phyloP scores from a whole-genome alignment of 225 moss, liverwort and hornwort genomes.

The Pleurozium schreberi region DNA sequence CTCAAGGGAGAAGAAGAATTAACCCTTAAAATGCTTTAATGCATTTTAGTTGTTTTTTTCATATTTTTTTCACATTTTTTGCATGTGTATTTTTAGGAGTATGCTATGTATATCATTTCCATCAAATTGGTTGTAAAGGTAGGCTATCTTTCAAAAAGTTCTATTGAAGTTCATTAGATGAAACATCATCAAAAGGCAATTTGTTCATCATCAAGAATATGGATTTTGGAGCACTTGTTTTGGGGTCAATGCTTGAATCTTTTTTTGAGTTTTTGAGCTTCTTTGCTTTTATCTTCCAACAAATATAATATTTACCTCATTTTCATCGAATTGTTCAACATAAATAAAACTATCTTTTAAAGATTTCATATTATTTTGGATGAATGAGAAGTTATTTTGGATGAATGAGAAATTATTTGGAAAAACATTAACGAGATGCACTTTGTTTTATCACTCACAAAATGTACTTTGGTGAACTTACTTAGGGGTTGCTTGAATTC shows the following conservation, averaged over 20 bases:
- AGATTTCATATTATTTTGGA: background rate
- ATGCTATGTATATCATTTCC: background rate
- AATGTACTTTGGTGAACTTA: background rate
- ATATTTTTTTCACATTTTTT: background rate
- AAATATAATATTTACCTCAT: background rate
- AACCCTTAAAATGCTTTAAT: background rate
- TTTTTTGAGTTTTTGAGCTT: background rate
- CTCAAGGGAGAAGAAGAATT: background rate
- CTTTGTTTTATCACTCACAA: background rate
- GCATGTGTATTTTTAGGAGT: background rate
- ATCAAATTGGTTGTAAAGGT: background rate
- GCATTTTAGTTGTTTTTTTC: background rate
- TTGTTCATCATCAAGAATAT: background rate
- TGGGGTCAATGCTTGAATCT: rapidly evolving
- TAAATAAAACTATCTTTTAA: background rate
- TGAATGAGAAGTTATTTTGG: background rate
- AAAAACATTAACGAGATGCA: background rate
- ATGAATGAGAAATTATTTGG: background rate
- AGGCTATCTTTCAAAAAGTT: background rate
- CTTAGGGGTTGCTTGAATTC: background rate
- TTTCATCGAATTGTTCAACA: rapidly evolving
- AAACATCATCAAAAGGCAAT: rapidly evolving
- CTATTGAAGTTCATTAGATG: background rate
- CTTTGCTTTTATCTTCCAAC: rapidly evolving
- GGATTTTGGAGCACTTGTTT: rapidly evolving